Evolutionary conservation across 177 flowering plant genomes (phyloP).

Genomic region (Telopea speciosissima): DNA sequence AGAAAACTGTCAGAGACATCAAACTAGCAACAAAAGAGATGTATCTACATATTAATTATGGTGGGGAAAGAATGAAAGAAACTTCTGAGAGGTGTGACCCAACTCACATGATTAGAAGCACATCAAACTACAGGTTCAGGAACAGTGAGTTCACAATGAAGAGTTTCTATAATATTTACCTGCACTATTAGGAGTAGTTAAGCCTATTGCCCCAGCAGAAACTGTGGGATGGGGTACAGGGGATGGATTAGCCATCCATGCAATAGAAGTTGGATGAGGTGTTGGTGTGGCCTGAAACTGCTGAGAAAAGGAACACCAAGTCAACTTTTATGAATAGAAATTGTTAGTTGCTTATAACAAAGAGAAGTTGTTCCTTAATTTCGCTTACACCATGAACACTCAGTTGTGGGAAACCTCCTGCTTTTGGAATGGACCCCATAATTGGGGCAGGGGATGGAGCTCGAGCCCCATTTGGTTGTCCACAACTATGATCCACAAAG

Average conservation of each 20-base stretch:
- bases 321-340: slow-evolving; percentile 10
- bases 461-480: slow-evolving; percentile 61
- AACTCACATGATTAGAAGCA: background rate
- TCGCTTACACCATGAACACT: slow-evolving; percentile 53
- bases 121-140: background rate
- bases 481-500: slow-evolving; percentile 60
- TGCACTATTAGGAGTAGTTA: slow-evolving; percentile 37
- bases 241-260: slow-evolving; percentile 61
- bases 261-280: slow-evolving; percentile 41
- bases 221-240: slow-evolving; percentile 51
- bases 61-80: background rate
- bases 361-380: background rate
- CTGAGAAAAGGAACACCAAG: slow-evolving; percentile 20
- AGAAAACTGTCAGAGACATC: background rate
- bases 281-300: slow-evolving; percentile 55
- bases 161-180: slow-evolving; percentile 21
- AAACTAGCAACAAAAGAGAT: background rate
- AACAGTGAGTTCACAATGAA: background rate
- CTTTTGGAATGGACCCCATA: slow-evolving; percentile 50
- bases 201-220: slow-evolving; percentile 48
- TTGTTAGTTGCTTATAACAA: background rate
- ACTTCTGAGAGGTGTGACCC: background rate
- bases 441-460: slow-evolving; percentile 64
- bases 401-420: slow-evolving; percentile 44
- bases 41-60: background rate